Evolutionary conservation across 2,329 filamentous ascomycete species (phyloP).

Genomic region (Fusarium tjaetaba): DNA sequence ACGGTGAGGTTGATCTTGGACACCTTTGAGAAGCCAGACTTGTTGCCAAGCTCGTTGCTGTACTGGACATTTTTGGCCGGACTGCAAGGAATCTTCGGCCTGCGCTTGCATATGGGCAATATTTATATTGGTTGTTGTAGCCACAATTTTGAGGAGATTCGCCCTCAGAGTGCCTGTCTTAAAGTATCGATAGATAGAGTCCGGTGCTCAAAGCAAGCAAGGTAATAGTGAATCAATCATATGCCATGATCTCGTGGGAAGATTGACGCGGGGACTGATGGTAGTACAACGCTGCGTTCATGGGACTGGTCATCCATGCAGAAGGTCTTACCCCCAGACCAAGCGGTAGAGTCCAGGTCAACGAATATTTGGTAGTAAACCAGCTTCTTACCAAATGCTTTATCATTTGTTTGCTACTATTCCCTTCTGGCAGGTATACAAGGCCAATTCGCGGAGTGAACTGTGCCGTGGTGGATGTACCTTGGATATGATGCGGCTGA

Average conservation of each 20-base stretch:
- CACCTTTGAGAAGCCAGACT: background rate
- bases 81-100: background rate
- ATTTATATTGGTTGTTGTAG: too few species aligned
- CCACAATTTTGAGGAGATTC: background rate
- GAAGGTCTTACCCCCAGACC: background rate
- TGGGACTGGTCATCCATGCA: background rate
- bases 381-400: rapidly evolving
- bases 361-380: background rate
- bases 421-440: rapidly evolving
- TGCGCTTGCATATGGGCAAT: background rate
- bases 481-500: background rate
- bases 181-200: background rate
- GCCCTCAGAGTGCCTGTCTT: background rate
- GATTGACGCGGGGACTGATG: background rate
- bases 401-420: rapidly evolving
- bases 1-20: background rate
- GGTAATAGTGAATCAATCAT: background rate
- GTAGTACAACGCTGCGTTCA: too few species aligned
- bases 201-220: background rate
- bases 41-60: background rate
- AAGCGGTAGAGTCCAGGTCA: background rate
- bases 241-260: background rate
- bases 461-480: background rate
- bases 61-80: background rate
- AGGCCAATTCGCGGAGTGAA: rapidly evolving